Conservation (phyloP, 768 basidiomycete genomes). For the Hygrophorus russula region DNA sequence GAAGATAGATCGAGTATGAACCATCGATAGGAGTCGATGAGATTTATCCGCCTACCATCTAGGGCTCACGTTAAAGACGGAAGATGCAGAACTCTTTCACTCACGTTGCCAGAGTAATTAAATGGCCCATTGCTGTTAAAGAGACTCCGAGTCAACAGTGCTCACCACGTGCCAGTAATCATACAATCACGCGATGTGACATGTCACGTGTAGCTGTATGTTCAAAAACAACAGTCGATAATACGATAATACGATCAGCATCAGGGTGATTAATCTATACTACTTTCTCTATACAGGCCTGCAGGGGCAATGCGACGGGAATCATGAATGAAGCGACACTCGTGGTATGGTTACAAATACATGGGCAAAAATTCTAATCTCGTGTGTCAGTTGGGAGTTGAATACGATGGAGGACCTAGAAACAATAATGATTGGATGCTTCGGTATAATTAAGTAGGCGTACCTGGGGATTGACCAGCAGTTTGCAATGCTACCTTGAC, state of each 20-base stretch:
- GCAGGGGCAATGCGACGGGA: neutral
- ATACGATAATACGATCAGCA: too few species aligned
- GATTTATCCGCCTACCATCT: neutral
- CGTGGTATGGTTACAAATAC: too few species aligned
- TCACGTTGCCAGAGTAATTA: slow-evolving; percentile 84
- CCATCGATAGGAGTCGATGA: slow-evolving; percentile 1
- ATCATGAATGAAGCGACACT: neutral
- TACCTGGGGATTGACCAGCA: slow-evolving; percentile 47
- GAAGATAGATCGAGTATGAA: slow-evolving; percentile 8
- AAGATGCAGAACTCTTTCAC: slow-evolving; percentile 12
- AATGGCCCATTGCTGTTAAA: slow-evolving; percentile 56
- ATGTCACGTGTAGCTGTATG: too few species aligned
- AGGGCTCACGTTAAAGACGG: neutral
- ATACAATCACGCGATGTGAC: too few species aligned
- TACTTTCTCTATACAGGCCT: too few species aligned
- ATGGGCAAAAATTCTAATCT: too few species aligned
- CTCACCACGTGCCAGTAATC: too few species aligned
- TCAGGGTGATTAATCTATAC: too few species aligned
- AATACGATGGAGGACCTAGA: slow-evolving; percentile 27
- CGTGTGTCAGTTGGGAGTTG: neutral
- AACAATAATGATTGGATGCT: neutral
- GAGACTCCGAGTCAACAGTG: too few species aligned
- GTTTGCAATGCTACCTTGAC: slow-evolving; percentile 28
- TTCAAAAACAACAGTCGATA: too few species aligned
- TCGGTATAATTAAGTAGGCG: slow-evolving; percentile 13